These are phyloP conservation scores for sunflower (Helianthus annuus) DNA, from an alignment of 129 eudicot species.

Conservation along the genomic window DNA sequence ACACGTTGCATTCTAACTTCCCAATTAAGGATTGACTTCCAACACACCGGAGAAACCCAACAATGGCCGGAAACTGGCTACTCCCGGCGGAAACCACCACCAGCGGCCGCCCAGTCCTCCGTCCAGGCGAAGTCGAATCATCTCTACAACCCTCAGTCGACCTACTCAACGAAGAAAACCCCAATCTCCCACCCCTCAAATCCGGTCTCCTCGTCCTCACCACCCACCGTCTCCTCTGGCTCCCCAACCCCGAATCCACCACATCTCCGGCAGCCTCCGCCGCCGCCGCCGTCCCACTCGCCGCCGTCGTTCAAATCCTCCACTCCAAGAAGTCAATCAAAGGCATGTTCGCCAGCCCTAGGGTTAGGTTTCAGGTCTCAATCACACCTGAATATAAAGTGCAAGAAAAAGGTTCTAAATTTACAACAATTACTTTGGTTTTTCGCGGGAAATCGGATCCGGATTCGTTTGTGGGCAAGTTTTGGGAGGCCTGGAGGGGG, in stretches of 20 bases:
- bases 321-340: conserved; percentile 67
- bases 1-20: too few species aligned
- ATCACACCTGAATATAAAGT: conserved; percentile 38
- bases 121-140: conserved; percentile 67
- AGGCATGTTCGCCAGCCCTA: conserved; percentile 80
- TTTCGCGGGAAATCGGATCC: conserved; percentile 73
- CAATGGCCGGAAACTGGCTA: conserved; percentile 67
- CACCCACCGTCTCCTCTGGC: conserved; percentile 82
- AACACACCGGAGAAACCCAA: not conserved
- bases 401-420: conserved; percentile 34
- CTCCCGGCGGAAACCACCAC: conserved; percentile 66
- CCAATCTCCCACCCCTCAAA: conserved; percentile 45
- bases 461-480: conserved; percentile 64
- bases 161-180: conserved; percentile 62
- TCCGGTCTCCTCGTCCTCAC: conserved; percentile 75
- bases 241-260: conserved; percentile 38
- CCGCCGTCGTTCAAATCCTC: conserved; percentile 62
- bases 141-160: conserved; percentile 77
- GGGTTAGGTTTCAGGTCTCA: conserved; percentile 70
- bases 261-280: conserved; percentile 26
- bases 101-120: conserved; percentile 72
- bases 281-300: conserved; percentile 50
- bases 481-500: conserved; percentile 86
- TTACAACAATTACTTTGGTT: conserved; percentile 52
- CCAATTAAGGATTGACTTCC: conserved; percentile 6